Base-by-base conservation (phyloP, 2,329 filamentous ascomycete species). In the Hansfordia pulvinata region DNA sequence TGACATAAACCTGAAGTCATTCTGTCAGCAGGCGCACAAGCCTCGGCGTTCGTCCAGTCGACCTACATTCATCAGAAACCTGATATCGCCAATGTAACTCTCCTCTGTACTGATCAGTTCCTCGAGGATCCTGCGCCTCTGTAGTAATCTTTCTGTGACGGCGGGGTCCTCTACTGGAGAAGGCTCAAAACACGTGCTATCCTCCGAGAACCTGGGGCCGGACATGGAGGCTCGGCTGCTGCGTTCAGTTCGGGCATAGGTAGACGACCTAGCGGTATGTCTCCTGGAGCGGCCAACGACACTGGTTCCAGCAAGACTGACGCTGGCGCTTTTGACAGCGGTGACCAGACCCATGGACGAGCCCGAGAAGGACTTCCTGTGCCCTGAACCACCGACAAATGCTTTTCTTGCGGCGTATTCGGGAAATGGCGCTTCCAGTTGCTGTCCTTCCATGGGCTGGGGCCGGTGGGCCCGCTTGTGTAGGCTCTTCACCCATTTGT, bases 91-190 rank as follows among this genome's bases (percentile, higher is more conserved):
- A 40, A 96, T 76, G 47, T 96, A 96, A 42, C 77, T 73, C 46
- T 90, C 80, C 50, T 96, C 90, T 0, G 86, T 93, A 30, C 58
- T 68, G 33, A 94, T 72, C 26, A 96, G 59, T 53, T 96, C 90
- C 44, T 90, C 81, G 19, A 96, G 54, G 20, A 93, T 74, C 34
- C 76, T 74, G 10, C 83, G 72, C 33, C 90, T 71, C 42, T 85
- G 79, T 12, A 80, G 52, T 2, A 83, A 71, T 28, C 86, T 71
- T 37, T 75, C 68, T 21, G 69, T 67, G n/a, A 79, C 75, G 17
- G 64, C 73, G 31, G 76, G 67, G 37, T 93, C 84, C 8, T 75
- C 35, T 8, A 52, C 41, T 5, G 46, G 37, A n/a, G 48, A 44
- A 22, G 58, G 61, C 27, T 82, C 79, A 6, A 65, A 55, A 3